These are phyloP conservation scores for Solanum hybrid DNA, from an alignment of 305 asterid species.

Conservation along the genomic window DNA sequence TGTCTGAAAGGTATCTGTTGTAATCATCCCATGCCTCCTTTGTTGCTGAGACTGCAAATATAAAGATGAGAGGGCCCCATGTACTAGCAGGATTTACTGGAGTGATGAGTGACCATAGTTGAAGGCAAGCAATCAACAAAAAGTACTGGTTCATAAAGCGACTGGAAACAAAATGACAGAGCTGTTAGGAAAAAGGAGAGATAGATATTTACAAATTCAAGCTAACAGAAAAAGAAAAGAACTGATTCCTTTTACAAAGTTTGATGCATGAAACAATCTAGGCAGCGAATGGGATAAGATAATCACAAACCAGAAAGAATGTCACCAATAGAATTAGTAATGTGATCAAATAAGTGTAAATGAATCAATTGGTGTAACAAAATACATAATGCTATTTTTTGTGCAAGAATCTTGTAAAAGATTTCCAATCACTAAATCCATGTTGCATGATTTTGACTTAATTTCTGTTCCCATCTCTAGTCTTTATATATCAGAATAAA, in stretches of 20 bases:
- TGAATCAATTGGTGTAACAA: neutral
- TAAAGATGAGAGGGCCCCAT: slow-evolving; percentile 97
- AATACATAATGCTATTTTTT: neutral
- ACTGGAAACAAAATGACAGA: slow-evolving; percentile 43
- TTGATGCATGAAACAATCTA: neutral
- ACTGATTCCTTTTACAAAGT: neutral
- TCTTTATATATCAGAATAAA: neutral
- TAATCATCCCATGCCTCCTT: slow-evolving; percentile 99
- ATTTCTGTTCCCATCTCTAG: neutral
- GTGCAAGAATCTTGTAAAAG: neutral
- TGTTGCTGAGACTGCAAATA: slow-evolving; percentile 94
- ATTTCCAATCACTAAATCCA: neutral
- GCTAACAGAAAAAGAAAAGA: neutral
- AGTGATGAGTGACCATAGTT: slow-evolving; percentile 95
- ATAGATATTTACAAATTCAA: neutral
- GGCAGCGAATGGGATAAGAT: neutral
- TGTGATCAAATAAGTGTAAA: neutral
- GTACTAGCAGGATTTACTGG: slow-evolving; percentile 99
- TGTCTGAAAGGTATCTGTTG: slow-evolving; percentile 86
- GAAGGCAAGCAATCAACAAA: slow-evolving; percentile 98
- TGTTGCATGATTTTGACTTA: neutral
- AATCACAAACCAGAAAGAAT: neutral
- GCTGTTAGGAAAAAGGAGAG: slow-evolving; percentile 15
- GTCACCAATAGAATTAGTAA: neutral
- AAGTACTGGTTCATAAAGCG: slow-evolving; percentile 99